Evolutionary conservation across 192 early-diverging fungal species (phyloP), one percentile per base, ranked within the genome.

Genomic region (Hyaloraphidium curvatum): DNA sequence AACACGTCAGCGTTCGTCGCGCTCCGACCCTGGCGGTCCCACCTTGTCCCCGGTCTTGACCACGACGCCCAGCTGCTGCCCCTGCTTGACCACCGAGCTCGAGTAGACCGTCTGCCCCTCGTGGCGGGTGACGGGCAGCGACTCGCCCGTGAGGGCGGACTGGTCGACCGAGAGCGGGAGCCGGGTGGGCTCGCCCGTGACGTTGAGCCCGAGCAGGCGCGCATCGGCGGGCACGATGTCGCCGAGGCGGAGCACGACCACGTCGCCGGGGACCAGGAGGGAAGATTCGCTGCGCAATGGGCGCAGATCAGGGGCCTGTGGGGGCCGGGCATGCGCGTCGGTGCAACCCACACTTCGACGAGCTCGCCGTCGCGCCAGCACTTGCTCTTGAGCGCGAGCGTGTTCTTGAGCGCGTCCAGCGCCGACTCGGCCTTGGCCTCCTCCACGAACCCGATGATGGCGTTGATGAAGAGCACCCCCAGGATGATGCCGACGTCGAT

Each of bases 21-120:
- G n/a, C n/a, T n/a, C n/a, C n/a, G n/a, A n/a, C n/a, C n/a, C n/a
- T n/a, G n/a, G n/a, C n/a, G n/a, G n/a, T n/a, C n/a, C n/a, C n/a
- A n/a, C n/a, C n/a, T n/a, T n/a, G n/a, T n/a, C n/a, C n/a, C 87
- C 92, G 17, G 91, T 96, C 69, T 92, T 92, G 56, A 75, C 81
- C 22, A 96, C 90, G 22, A 92, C 80, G 53, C 78, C 83, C 54
- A 96, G 69, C 77, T 86, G 85, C 67, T 89, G 86, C 28, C 91
- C 91, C 62, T 92, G 91, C 73, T 91, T 91, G 66, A 89, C 81
- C 53, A 88, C 85, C 0, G 86, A 86, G 33, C 87, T 91, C 28
- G 91, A 91, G 69, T 86, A 95, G 41, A 85, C 86, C 19, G 80
- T 84, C 51, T 70, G 71, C 40, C 80, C 79, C 64, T 82, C 84